Conservation (phyloP, 768 basidiomycete species). For the Leccinum subgranulosum region DNA sequence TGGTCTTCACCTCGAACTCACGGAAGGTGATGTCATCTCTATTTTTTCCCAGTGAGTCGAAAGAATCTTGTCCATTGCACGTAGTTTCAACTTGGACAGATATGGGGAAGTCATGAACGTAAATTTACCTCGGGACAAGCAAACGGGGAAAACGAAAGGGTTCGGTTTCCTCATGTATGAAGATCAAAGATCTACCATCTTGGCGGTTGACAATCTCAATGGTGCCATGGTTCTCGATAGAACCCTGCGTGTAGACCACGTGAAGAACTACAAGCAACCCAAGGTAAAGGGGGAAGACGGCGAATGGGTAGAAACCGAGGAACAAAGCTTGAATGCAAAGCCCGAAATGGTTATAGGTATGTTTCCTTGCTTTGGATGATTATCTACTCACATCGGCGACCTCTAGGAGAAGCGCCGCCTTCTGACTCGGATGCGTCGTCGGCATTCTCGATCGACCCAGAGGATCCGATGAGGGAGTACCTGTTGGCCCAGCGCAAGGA, state of each 20-base stretch:
- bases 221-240: conserved; percentile 85
- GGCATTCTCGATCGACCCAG: conserved; percentile 77
- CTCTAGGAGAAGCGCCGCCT: conserved; percentile 46
- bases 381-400: conserved; percentile 7
- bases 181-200: conserved; percentile 91
- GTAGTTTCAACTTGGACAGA: conserved; percentile 39
- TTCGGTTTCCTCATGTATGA: conserved; percentile 99
- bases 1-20: conserved; percentile 82
- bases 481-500: conserved; percentile 73
- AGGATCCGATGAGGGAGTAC: conserved; percentile 98
- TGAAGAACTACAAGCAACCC: conserved; percentile 88
- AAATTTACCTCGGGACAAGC: conserved; percentile 91
- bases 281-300: conserved; percentile 77
- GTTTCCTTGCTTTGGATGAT: conserved; percentile 13
- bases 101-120: conserved; percentile 97
- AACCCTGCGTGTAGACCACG: conserved; percentile 89
- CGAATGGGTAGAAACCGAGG: conserved; percentile 81
- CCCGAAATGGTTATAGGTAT: conserved; percentile 67
- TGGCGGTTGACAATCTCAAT: conserved; percentile 98
- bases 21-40: conserved; percentile 96
- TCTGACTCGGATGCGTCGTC: conserved; percentile 69
- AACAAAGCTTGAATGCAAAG: conserved; percentile 83
- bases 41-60: conserved; percentile 92
- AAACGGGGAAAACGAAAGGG: conserved; percentile 85
- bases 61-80: background rate